phyloP scores from a whole-genome alignment of 2,329 filamentous ascomycete genomes.

The Didymella sp. region DNA sequence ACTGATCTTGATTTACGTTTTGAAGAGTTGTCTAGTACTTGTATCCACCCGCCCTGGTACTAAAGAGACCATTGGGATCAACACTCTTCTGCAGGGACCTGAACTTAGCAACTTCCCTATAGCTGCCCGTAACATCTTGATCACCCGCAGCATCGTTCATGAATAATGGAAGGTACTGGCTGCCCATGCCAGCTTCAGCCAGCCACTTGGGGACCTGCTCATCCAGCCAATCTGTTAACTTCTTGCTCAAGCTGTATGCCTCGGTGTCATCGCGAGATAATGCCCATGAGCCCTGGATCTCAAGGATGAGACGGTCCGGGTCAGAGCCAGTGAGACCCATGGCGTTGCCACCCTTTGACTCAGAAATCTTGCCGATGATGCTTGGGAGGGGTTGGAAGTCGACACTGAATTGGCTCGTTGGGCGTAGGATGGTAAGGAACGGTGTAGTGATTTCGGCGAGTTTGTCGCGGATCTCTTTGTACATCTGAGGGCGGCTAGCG shows the following conservation, averaged over 20 bases:
- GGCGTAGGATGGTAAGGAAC: constrained; percentile 28
- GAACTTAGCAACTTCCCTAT: constrained; percentile 29
- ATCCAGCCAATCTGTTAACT: constrained; percentile 35
- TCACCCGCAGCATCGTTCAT: constrained; percentile 35
- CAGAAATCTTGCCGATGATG: constrained; percentile 27
- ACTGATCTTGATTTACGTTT: not conserved
- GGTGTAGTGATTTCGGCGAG: constrained; percentile 34
- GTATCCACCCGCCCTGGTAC: constrained; percentile 30
- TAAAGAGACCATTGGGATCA: constrained; percentile 32
- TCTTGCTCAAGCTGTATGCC: constrained; percentile 21
- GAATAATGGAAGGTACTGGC: constrained; percentile 32
- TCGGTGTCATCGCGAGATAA: constrained; percentile 24
- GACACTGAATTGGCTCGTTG: constrained; percentile 29
- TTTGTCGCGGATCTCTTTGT: constrained; percentile 45
- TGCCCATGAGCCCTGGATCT: constrained; percentile 31
- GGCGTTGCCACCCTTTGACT: constrained; percentile 33
- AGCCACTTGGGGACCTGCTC: constrained; percentile 31
- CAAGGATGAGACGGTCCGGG: constrained; percentile 31
- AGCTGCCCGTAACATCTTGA: constrained; percentile 31
- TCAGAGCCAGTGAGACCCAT: constrained; percentile 33
- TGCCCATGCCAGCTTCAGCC: constrained; percentile 29
- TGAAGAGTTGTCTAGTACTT: constrained; percentile 22
- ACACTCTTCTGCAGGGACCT: constrained; percentile 29
- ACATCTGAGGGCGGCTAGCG: constrained; percentile 41
- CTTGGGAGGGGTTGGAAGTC: constrained; percentile 36